Base-by-base conservation (phyloP, 257 asterid genomes). In the Fraxinus anomala region DNA sequence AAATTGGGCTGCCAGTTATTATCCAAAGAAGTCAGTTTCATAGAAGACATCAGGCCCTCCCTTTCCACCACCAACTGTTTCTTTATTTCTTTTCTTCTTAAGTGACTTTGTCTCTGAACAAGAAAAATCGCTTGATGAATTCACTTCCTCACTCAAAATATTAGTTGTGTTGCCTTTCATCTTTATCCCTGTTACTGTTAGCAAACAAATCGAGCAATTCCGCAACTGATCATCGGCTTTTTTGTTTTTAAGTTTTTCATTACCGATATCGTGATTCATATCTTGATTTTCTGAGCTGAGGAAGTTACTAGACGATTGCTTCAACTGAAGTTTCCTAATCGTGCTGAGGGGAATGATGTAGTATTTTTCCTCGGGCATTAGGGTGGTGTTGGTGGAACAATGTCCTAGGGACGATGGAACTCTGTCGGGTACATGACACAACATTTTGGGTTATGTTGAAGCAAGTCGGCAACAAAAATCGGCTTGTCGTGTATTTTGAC, bases 401-500 rank as follows among this genome's bases (percentile, higher is more conserved):
- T 34, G 23, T 83, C 92, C 77, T 89, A 76, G 0, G 95, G 97
- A 70, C 80, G 88, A 80, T 80, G 87, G 90, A 91, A 91, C 21
- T 88, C 87, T 11, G 83, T 85, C 8, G 95, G 93, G 37, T 81
- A 82, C 2, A 92, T 89, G 8, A 91, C 85, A 37, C 91, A 89
- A 76, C 84, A 89, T 70, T 84, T 87, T 1, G 91, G 95, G 76
- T 90, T 91, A 30, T 89, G 83, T 79, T 31, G 63, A 75, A 91
- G 85, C 33, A 90, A 77, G 59, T 90, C 95, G 1, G 87, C 78
- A 2, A 92, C 97, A 37, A 83, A 73, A 39, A 91, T 42, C 1
- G 91, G 91, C 68, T 89, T 68, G 82, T 90, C 97, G 54, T 90
- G 93, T 19, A 91, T 87, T 84, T 91, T 95, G 0, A 90, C 89